Evolutionary conservation across 192 early-diverging fungal species (phyloP).

Genomic region (Dissophora ornata): DNA sequence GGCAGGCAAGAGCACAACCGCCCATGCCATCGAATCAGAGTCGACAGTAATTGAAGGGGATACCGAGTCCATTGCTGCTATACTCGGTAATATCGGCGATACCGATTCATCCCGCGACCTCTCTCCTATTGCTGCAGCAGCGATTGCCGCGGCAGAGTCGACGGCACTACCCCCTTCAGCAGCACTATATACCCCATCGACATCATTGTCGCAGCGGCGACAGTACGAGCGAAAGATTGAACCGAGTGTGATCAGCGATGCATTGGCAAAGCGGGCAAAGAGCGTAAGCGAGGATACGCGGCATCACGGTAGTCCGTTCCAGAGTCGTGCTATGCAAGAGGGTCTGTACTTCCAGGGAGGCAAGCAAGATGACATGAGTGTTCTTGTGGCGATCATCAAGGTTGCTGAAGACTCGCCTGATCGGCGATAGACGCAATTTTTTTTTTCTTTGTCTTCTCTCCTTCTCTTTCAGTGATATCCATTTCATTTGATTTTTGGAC

Average conservation of each 20-base stretch:
- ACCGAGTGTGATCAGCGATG: constrained; percentile 81
- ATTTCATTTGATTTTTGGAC: background rate
- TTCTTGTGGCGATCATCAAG: constrained; percentile 86
- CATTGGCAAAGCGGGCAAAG: constrained; percentile 81
- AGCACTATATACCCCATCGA: constrained; percentile 8
- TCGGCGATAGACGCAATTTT: constrained; percentile 18
- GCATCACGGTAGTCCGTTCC: constrained; percentile 86
- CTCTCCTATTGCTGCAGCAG: constrained; percentile 36
- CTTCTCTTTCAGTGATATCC: background rate
- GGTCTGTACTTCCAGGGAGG: constrained; percentile 95
- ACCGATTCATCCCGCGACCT: constrained; percentile 6
- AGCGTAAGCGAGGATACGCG: constrained; percentile 84
- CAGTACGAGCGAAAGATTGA: constrained; percentile 56
- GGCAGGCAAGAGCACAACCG: constrained; percentile 8
- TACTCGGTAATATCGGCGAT: background rate
- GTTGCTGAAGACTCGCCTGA: constrained; percentile 56
- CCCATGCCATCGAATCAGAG: background rate
- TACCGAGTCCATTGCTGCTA: background rate
- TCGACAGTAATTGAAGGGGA: background rate
- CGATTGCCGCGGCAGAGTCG: constrained; percentile 31
- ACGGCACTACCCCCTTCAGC: constrained; percentile 24
- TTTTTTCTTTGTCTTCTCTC: background rate
- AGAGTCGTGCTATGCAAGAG: constrained; percentile 92
- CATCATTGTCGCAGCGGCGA: background rate
- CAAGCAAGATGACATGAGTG: constrained; percentile 95